Evolutionary conservation across 257 asterid genomes (phyloP), one percentile per base, ranked within the genome.

Genomic region (Solanum medicagineum): DNA sequence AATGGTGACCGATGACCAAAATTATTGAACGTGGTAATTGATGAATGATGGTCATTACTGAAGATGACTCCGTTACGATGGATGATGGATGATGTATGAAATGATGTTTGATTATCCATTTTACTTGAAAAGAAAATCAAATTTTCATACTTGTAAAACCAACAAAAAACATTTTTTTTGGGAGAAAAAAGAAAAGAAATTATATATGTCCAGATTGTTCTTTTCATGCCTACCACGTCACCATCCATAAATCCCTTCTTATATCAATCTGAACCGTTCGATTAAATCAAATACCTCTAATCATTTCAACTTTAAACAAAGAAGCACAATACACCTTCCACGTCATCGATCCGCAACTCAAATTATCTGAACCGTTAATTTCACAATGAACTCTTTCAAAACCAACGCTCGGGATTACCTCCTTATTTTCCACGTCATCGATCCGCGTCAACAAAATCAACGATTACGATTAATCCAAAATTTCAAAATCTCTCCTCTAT

Each of bases 261-360:
- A 68, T 0, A 36, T 15, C 81, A 69, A 47, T 2, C 75, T 29
- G 4, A 75, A 6, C 80, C 86, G 88, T 83, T 74, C 80, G 84
- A 82, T 77, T 19, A 20, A 36, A 65, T 29, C 73, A 65, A 8
- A 29, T 45, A 17, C 19, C 0, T 63, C 40, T 24, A 63, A 63
- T 59, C 66, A 57, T 57, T 57, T 57, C 65, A 57, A 1, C 26
- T 57, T 3, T 57, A 0, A 16, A 65, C 6, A 68, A 68, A 7
- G 19, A 68, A 68, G 14, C 42, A 2, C 7, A 14, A 11, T 3
- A 19, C 9, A 20, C 4, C 15, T 14, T 0, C 88, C 90, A 88
- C 87, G 90, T 88, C 86, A 88, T 40, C 81, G 57, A 88, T 88
- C 88, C 88, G 45, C 45, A 45, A 19, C 10, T 6, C 14, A 44